Conservation (phyloP, 2,329 filamentous ascomycete species). For the Colletotrichum acutatum region DNA sequence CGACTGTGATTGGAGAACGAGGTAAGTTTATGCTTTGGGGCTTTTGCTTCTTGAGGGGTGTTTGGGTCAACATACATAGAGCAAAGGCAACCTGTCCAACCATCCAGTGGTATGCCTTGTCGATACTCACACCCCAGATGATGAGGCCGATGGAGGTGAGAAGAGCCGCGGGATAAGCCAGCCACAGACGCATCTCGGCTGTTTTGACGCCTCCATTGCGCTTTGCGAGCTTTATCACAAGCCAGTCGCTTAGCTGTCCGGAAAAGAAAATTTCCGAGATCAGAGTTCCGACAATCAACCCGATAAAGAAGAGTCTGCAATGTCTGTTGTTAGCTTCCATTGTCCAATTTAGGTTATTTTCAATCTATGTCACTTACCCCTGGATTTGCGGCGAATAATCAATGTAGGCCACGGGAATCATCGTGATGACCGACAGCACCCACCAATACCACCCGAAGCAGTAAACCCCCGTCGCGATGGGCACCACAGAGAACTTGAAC, state of each 20-base stretch:
- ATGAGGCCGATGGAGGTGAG: slow-evolving; percentile 60
- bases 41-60: neutral
- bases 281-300: slow-evolving; percentile 63
- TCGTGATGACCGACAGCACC: slow-evolving; percentile 63
- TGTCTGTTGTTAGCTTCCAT: neutral
- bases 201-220: slow-evolving; percentile 54
- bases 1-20: slow-evolving; percentile 47
- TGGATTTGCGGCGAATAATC: slow-evolving; percentile 60
- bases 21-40: neutral
- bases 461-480: slow-evolving; percentile 58
- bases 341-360: neutral
- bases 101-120: slow-evolving; percentile 65
- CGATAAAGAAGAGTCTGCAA: slow-evolving; percentile 59
- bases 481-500: slow-evolving; percentile 57
- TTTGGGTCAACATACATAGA: slow-evolving; percentile 53
- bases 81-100: slow-evolving; percentile 67
- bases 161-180: slow-evolving; percentile 62
- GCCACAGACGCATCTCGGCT: slow-evolving; percentile 66
- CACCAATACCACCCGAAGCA: slow-evolving; percentile 69
- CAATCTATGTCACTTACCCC: slow-evolving; percentile 44
- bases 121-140: slow-evolving; percentile 66
- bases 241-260: slow-evolving; percentile 62
- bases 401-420: slow-evolving; percentile 63
- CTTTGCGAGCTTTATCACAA: slow-evolving; percentile 58
- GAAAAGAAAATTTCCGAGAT: slow-evolving; percentile 63